Percentiles rank a stretch among this genome's conserved stretches.
Conservation (phyloP, 1,284 basidiomycete species). For the Austroboletus rostrupii region DNA sequence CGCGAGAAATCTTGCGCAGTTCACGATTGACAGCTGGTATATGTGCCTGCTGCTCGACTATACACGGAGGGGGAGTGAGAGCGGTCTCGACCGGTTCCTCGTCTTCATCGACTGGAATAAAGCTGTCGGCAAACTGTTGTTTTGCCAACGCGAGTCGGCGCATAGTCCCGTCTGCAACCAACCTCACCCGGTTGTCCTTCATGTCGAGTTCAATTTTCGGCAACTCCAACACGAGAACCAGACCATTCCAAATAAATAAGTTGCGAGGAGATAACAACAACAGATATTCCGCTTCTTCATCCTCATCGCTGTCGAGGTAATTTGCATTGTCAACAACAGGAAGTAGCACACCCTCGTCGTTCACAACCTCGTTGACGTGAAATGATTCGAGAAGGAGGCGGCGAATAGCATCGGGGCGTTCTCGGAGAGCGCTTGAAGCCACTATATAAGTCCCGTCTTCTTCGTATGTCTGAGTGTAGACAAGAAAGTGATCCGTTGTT, state of each 20-base stretch:
- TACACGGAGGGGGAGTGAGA: constrained; percentile 50
- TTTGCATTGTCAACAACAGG: constrained; percentile 43
- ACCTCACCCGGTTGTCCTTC: constrained; percentile 78
- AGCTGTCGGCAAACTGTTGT: constrained; percentile 68
- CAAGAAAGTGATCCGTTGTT: constrained; percentile 89
- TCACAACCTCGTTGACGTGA: constrained; percentile 60
- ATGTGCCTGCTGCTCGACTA: constrained; percentile 89
- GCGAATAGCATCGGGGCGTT: constrained; percentile 78
- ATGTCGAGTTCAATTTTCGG: constrained; percentile 74
- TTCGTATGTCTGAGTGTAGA: constrained; percentile 89
- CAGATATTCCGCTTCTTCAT: constrained; percentile 68
- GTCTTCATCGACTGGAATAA: constrained; percentile 59
- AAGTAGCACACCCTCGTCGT: constrained; percentile 47
- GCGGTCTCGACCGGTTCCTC: constrained; percentile 46
- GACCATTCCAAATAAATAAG: constrained; percentile 92
- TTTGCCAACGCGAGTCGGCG: constrained; percentile 77
- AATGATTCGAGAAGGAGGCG: constrained; percentile 86
- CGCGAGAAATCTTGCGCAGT: constrained; percentile 85
- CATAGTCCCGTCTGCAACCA: constrained; percentile 86
- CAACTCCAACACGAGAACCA: constrained; percentile 73
- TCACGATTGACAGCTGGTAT: constrained; percentile 87
- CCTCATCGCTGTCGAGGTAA: constrained; percentile 48
- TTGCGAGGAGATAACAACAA: constrained; percentile 84
- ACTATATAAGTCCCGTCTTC: constrained; percentile 93
- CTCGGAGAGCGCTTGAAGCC: constrained; percentile 79